Conservation (phyloP, 2,329 filamentous ascomycete genomes). For the Tetracladium maxilliforme region DNA sequence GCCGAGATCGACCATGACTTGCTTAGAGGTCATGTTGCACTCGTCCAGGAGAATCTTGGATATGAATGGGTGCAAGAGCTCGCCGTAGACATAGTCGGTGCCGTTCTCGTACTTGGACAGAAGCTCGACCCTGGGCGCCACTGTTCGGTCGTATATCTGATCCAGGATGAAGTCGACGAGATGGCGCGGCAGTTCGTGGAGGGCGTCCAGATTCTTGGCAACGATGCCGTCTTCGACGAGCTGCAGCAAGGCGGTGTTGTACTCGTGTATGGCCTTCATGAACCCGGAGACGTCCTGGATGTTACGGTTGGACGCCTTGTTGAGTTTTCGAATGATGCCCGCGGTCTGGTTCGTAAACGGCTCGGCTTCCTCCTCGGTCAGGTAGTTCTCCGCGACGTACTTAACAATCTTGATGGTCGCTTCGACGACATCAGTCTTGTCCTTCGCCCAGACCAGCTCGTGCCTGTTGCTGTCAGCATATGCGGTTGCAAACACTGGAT, state of each 20-base stretch:
- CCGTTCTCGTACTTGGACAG: conserved; percentile 79
- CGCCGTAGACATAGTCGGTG: conserved; percentile 88
- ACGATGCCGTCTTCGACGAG: conserved; percentile 59
- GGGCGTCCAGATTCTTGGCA: conserved; percentile 52
- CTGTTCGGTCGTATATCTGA: conserved; percentile 84
- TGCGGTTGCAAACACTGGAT: conserved; percentile 4
- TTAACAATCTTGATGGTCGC: conserved; percentile 59
- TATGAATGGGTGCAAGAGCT: conserved; percentile 74
- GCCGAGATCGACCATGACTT: conserved; percentile 87
- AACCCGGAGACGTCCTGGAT: conserved; percentile 54
- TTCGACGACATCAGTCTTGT: conserved; percentile 63
- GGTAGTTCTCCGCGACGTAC: conserved; percentile 60
- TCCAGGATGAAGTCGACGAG: conserved; percentile 69
- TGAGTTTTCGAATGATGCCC: conserved; percentile 64
- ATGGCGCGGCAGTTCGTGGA: conserved; percentile 54
- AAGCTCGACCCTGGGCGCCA: conserved; percentile 75
- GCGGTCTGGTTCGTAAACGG: conserved; percentile 56
- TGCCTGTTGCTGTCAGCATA: conserved; percentile 29
- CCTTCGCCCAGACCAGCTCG: conserved; percentile 63
- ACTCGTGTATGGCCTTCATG: conserved; percentile 55
- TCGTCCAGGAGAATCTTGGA: conserved; percentile 67
- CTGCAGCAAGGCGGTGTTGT: conserved; percentile 56
- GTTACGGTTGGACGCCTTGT: conserved; percentile 51
- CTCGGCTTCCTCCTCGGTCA: conserved; percentile 53
- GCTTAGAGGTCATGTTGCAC: conserved; percentile 62